A percentile compares a stretch with the other conserved stretches of the same genome.
Conservation (phyloP, 192 early-diverging fungal species). For the Coemansia asiatica region DNA sequence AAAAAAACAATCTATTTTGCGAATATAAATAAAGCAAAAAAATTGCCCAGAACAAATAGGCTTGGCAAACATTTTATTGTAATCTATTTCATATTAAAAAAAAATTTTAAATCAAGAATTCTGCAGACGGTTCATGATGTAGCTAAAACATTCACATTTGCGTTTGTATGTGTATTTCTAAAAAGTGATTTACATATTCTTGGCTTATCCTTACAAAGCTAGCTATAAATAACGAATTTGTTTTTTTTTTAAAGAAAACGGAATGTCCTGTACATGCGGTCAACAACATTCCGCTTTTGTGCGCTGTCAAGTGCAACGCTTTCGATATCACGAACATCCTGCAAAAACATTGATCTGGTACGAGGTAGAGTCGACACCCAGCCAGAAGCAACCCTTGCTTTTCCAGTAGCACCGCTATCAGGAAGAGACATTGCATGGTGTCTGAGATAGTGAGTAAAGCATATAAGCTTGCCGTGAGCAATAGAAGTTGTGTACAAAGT, state of each 20-base stretch:
- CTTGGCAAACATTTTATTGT: no score
- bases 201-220: no score
- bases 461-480: conserved; percentile 37
- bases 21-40: no score
- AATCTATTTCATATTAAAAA: no score
- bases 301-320: conserved; percentile 48
- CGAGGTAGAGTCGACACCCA: conserved; percentile 52
- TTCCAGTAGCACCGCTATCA: conserved; percentile 22
- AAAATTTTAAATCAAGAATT: no score
- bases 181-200: no score
- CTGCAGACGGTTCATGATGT: no score
- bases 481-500: background rate
- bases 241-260: conserved; percentile 48
- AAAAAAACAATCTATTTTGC: no score
- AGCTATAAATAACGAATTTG: no score
- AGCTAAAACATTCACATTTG: no score
- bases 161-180: no score
- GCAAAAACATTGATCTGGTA: conserved; percentile 64
- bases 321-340: conserved; percentile 82
- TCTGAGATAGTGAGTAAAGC: conserved; percentile 60
- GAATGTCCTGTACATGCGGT: conserved; percentile 69
- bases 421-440: conserved; percentile 57
- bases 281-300: conserved; percentile 61
- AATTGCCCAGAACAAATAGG: no score
- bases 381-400: conserved; percentile 18